Base-by-base conservation (phyloP, 2,329 filamentous ascomycete genomes). In the Phaeosphaeriaceae sp. region DNA sequence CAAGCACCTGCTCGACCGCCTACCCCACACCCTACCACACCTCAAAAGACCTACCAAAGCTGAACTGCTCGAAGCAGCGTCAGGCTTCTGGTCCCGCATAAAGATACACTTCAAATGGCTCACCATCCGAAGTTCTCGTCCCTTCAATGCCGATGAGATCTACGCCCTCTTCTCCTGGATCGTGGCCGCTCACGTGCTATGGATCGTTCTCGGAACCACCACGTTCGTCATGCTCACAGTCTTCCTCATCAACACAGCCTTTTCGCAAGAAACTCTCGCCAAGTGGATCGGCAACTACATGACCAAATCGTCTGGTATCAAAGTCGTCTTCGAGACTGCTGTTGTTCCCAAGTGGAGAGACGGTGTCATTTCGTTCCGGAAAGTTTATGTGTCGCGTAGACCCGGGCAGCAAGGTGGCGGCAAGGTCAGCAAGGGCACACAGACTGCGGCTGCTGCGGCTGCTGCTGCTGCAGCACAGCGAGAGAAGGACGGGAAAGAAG, bases 41-140 rank as follows among this genome's bases (percentile, higher is more conserved):
- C 76, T 89, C 40, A 86, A 97, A 80, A 86, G 93, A 20, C 94
- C 95, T 5, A 94, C 90, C 7, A 97, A 96, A 74, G 93, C 97
- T 75, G 95, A 99, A 77, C 84, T 99, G 25, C 83, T 99, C 36
- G 90, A 91, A 20, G 94, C 95, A 4, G 93, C 95, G 36, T 97
- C 89, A 21, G 93, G 93, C 1, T 97, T 98, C 76, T 95, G 92
- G 89, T 90, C 96, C 62, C 87, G 95, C 49, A 79, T 97, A 46
- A 92, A 90, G 72, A 91, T 98, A 22, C 90, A 93, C 42, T 96
- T 98, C 81, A 99, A 99, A 79, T 99, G 95, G 95, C 89, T 95
- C 70, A 96, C 95, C 2, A 99, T 99, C 69, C 85, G 93, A 73
- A 97, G 93, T 75, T 91, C 91, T 76, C 86, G 95, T 40, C 95